Base-by-base conservation (phyloP, 331 rosid genomes). In the Quercus tomentella region DNA sequence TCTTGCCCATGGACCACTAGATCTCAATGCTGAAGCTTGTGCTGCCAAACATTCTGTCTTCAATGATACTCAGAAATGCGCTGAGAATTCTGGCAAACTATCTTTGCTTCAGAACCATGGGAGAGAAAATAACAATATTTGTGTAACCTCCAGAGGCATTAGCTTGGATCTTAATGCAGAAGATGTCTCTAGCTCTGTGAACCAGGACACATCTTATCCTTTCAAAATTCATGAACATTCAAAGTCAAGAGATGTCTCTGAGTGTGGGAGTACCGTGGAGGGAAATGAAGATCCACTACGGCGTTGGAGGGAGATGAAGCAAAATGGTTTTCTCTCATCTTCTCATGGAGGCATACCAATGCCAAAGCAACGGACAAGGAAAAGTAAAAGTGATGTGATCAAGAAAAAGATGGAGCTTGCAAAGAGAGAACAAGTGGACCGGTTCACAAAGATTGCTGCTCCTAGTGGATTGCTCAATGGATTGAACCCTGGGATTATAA, bases 391-490 rank as follows among this genome's bases (percentile, higher is more conserved):
- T 66, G 94, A 92, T 16, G 80, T 80, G 56, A 87, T 83, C 43
- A 89, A 91, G 90, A 89, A 84, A 80, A 93, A 88, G 83, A 86
- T 96, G 82, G 99, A 93, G 75, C 85, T 90, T 65, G 92, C 99
- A 41, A 96, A 90, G 92, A 92, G 76, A 78, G 99, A 96, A 75
- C 97, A 96, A 82, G 89, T 92, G 25, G 91, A 79, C 81, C 83
- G 89, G 85, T 96, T 96, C 21, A 82, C 97, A 1, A 93, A 92
- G 90, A 84, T 93, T 78, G 99, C 98, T 70, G 99, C 99, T 85
- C 99, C 99, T 70, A 93, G 97, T 90, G 99, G 99, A 78, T 87
- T 96, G 82, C 89, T 96, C 73, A 92, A 84, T 80, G 98, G 87
- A 20, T 82, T 96, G 83, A 96, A 96, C 86, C 99, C 99, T 8